Percentiles rank a stretch among this genome's conserved stretches.
Conservation (phyloP, 1,284 basidiomycete genomes). For the Sporisorium reilianum region DNA sequence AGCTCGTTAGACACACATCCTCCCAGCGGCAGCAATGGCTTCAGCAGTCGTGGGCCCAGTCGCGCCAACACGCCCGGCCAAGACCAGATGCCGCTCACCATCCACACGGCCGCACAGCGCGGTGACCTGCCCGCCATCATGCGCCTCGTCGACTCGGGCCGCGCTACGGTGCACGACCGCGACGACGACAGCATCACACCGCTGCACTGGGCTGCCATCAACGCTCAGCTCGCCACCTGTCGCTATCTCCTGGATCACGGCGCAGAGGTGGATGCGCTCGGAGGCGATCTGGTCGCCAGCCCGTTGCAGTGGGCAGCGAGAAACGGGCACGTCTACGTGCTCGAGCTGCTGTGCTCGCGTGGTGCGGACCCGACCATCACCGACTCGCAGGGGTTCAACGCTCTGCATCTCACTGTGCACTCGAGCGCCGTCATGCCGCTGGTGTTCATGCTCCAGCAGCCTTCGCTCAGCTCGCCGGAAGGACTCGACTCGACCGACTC, state of each 20-base stretch:
- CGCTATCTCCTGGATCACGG: constrained; percentile 81
- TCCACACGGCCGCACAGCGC: constrained; percentile 87
- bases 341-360: constrained; percentile 87
- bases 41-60: constrained; percentile 17
- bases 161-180: constrained; percentile 80
- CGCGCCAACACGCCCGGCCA: constrained; percentile 40
- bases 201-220: constrained; percentile 96
- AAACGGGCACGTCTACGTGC: constrained; percentile 93
- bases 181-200: constrained; percentile 94
- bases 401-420: constrained; percentile 93
- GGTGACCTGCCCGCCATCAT: constrained; percentile 81
- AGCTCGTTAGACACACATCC: constrained; percentile 12
- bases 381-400: constrained; percentile 96
- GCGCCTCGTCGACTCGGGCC: constrained; percentile 79
- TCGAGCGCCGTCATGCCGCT: constrained; percentile 93
- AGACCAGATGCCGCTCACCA: constrained; percentile 71
- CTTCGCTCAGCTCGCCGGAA: constrained; percentile 72
- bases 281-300: constrained; percentile 94
- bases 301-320: constrained; percentile 97
- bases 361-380: constrained; percentile 90
- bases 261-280: constrained; percentile 93
- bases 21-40: constrained; percentile 16
- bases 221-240: constrained; percentile 75
- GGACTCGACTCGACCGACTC: constrained; percentile 74
- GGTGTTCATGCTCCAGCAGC: constrained; percentile 83